Evolutionary conservation across 257 asterid species (phyloP), one percentile per base, ranked within the genome.

Genomic region (Plantago elongata): DNA sequence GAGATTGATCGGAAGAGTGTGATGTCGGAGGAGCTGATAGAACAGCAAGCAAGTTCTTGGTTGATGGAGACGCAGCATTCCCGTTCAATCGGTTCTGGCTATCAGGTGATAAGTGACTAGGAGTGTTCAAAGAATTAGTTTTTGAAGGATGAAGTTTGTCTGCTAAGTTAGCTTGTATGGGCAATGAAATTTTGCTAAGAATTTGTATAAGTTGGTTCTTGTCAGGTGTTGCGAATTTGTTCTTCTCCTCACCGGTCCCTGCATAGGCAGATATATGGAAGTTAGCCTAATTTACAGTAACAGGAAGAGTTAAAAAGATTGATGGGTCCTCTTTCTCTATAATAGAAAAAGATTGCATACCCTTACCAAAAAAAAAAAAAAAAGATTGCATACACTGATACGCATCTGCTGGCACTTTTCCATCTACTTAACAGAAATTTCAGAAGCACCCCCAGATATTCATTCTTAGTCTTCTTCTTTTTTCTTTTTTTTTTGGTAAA

Each of bases 11-110:
- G 54, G 83, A 64, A 51, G 76, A 49, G 18, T 65, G 69, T 34
- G 67, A 37, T 9, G 75, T 65, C 4, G 79, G 74, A 68, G 78
- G 64, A 44, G 85, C 78, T 48, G 95, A 82, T 51, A 89, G 87
- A 73, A 64, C 82, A 22, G 84, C 88, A 45, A 89, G 89, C 72
- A 89, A 80, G 80, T 86, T 77, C 89, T 16, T 81, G 54, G 97
- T 86, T 47, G 95, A 81, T 30, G 81, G 85, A 16, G 79, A 74
- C 62, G 83, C 45, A 60, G 76, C 64, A 15, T 71, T 73, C 15
- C 55, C 82, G 61, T 71, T 73, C 50, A 45, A 54, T 61, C 43
- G 66, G 70, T 74, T 60, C 52, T 55, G 83, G 42, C 68, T 77
- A 72, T 62, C 77, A 29, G 85, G 64, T 48, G 78, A 63, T 16